Conservation (phyloP, 345 rosid species). For the Brassica juncea region DNA sequence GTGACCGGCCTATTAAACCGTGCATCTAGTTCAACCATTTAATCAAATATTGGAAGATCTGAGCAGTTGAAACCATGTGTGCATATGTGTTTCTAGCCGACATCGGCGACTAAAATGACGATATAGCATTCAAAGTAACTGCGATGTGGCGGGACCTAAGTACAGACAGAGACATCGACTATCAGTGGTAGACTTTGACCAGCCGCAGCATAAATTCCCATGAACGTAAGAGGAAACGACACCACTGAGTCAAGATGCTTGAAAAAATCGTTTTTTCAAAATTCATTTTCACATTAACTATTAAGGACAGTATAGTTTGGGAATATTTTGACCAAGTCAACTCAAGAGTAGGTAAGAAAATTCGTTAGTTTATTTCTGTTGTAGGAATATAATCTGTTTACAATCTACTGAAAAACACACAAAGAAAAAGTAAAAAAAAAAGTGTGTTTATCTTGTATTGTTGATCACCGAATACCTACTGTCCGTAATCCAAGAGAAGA, state of each 20-base stretch:
- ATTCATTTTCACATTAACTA: background rate
- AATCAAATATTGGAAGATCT: background rate
- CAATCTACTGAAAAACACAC: no score
- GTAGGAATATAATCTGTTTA: no score
- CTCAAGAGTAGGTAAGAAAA: background rate
- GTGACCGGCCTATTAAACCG: background rate
- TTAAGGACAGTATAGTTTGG: background rate
- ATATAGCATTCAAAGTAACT: background rate
- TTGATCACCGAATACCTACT: no score
- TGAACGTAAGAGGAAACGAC: constrained; percentile 13
- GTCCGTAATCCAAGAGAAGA: background rate
- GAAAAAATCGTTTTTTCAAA: background rate
- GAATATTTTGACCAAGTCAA: background rate
- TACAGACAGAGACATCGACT: background rate
- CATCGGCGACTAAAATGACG: background rate
- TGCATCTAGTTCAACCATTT: background rate
- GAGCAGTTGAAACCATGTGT: background rate
- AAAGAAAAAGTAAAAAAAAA: no score
- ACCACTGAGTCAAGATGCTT: background rate
- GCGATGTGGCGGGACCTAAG: background rate
- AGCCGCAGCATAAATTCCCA: background rate
- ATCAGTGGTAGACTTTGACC: constrained; percentile 15
- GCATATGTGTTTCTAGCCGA: background rate
- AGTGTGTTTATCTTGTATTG: no score
- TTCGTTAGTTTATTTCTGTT: no score